Conservation (phyloP, 2,329 filamentous ascomycete genomes). For the Botrytis fragariae region DNA sequence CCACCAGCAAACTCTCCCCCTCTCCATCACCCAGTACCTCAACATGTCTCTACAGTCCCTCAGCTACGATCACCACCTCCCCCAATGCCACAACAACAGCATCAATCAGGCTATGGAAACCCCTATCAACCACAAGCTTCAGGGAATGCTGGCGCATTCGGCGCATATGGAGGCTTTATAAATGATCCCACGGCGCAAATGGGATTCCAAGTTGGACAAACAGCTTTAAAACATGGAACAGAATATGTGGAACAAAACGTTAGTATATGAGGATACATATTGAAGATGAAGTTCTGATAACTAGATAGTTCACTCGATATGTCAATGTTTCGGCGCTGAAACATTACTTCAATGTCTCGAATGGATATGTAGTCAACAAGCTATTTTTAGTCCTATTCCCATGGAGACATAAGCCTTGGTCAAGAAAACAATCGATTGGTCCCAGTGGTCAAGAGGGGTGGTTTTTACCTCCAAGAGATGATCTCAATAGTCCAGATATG, state of each 20-base stretch:
- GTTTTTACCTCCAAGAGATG: constrained; percentile 90
- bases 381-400: constrained; percentile 91
- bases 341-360: constrained; percentile 99
- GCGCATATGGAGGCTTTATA: constrained; percentile 87
- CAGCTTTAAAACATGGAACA: constrained; percentile 84
- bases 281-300: constrained; percentile 22
- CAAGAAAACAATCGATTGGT: constrained; percentile 76
- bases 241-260: constrained; percentile 97
- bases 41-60: constrained; percentile 97
- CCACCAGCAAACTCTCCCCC: constrained; percentile 74
- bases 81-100: constrained; percentile 66
- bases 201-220: constrained; percentile 90
- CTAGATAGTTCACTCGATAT: constrained; percentile 67
- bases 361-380: constrained; percentile 93
- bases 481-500: constrained; percentile 98
- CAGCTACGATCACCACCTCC: constrained; percentile 93
- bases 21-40: constrained; percentile 93
- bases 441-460: constrained; percentile 68
- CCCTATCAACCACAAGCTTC: constrained; percentile 64
- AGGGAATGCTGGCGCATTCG: constrained; percentile 53
- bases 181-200: constrained; percentile 94
- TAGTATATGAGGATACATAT: constrained; percentile 26
- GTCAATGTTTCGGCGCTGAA: constrained; percentile 92
- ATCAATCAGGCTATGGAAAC: constrained; percentile 65
- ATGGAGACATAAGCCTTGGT: constrained; percentile 98